Evolutionary conservation across 1,284 basidiomycete species (phyloP).

Genomic region (Ustilago hordei): DNA sequence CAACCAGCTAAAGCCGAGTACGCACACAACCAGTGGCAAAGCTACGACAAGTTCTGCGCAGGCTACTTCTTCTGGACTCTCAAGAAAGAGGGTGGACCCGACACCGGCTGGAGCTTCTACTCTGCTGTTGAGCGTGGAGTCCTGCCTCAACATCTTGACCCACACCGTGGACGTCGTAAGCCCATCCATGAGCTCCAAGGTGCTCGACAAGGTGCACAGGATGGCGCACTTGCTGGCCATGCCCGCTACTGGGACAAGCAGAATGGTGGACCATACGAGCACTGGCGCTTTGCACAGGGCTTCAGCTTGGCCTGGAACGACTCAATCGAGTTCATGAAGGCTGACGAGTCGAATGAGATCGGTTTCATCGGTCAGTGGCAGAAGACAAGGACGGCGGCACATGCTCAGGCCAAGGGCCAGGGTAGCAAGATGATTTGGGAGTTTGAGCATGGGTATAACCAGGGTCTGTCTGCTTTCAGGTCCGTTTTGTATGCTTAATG

Average conservation of each 20-base stretch:
- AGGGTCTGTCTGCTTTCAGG: conserved; percentile 71
- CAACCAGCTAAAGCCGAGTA: conserved; percentile 72
- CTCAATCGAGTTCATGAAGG: conserved; percentile 74
- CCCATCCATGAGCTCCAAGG: conserved; percentile 31
- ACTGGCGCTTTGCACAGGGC: conserved; percentile 77
- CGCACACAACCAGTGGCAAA: conserved; percentile 76
- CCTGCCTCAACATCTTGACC: conserved; percentile 72
- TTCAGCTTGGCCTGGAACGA: conserved; percentile 81
- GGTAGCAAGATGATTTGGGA: conserved; percentile 69
- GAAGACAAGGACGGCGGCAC: conserved; percentile 73
- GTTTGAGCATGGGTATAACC: conserved; percentile 74
- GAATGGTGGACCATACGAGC: conserved; percentile 74
- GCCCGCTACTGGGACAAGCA: conserved; percentile 38
- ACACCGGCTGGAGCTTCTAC: conserved; percentile 82
- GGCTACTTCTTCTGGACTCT: conserved; percentile 92
- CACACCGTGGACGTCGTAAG: conserved; percentile 35
- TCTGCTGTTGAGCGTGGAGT: conserved; percentile 78
- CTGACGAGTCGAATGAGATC: conserved; percentile 72
- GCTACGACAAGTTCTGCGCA: conserved; percentile 78
- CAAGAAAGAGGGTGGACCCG: conserved; percentile 79
- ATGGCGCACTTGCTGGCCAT: conserved; percentile 29
- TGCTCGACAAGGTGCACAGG: conserved; percentile 29
- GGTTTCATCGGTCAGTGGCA: conserved; percentile 77
- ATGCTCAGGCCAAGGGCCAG: conserved; percentile 71
- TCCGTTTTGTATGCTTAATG: conserved; percentile 30